Evolutionary conservation across 75 land plant genomes (phyloP).

Genomic region (Pinus taeda): DNA sequence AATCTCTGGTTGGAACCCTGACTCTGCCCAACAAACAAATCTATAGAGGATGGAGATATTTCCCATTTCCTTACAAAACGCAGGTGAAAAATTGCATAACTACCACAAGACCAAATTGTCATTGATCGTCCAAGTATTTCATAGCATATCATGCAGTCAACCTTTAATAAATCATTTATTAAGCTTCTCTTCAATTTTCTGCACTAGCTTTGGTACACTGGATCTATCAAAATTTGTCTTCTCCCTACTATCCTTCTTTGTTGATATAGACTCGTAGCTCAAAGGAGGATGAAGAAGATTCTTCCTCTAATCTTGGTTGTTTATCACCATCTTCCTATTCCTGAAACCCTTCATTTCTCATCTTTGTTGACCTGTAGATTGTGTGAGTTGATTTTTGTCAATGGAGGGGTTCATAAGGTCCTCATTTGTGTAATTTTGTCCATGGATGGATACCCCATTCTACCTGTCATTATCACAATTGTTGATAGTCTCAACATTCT

Average conservation of each 20-base stretch:
- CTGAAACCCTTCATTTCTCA: background rate
- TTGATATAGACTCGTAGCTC: background rate
- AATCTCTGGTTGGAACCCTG: slow-evolving; percentile 82
- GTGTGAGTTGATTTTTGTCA: background rate
- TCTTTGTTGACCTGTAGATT: background rate
- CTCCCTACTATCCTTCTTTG: background rate
- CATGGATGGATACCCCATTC: background rate
- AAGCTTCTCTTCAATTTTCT: slow-evolving; percentile 92
- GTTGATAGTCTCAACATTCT: background rate
- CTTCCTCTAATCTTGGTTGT: slow-evolving; percentile 8
- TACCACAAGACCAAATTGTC: slow-evolving; percentile 87
- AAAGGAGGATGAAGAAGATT: background rate
- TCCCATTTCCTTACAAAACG: slow-evolving; percentile 93
- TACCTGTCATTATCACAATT: background rate
- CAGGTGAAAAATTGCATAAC: slow-evolving; percentile 87
- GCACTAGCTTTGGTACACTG: slow-evolving; percentile 78
- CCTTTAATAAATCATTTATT: slow-evolving; percentile 29
- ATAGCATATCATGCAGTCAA: slow-evolving; percentile 99
- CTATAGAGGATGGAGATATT: slow-evolving; percentile 75
- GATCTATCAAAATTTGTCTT: slow-evolving; percentile 3
- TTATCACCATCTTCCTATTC: background rate
- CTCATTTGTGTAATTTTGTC: background rate
- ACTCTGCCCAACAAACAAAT: slow-evolving; percentile 38
- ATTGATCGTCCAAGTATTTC: slow-evolving; percentile 77
- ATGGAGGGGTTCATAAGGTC: background rate